Evolutionary conservation across 192 early-diverging fungal species (phyloP).

Genomic region (Coemansia sp.): DNA sequence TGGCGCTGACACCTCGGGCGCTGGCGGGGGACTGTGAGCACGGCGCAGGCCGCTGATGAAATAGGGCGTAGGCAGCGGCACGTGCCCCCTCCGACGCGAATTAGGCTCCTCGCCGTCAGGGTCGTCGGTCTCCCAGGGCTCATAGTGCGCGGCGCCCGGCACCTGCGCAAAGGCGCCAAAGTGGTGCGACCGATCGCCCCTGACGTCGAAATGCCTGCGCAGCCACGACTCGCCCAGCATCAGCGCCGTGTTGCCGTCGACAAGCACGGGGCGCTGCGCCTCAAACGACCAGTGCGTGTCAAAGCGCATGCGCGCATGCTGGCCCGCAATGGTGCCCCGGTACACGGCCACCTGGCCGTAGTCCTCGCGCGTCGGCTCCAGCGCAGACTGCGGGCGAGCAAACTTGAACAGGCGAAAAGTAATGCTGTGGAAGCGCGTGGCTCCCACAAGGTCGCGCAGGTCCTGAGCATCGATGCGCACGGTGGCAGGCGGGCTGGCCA

Average conservation of each 20-base stretch:
- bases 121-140: conserved; percentile 45
- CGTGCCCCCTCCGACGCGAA: conserved; percentile 16
- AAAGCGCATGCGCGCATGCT: conserved; percentile 23
- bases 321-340: conserved; percentile 46
- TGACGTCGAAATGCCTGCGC: conserved; percentile 39
- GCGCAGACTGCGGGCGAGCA: conserved; percentile 31
- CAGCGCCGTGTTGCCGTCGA: conserved; percentile 45
- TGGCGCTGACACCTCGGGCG: conserved; percentile 12
- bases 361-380: conserved; percentile 51
- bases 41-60: conserved; percentile 40
- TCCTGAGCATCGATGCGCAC: conserved; percentile 33
- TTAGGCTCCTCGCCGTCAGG: conserved; percentile 25
- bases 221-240: conserved; percentile 52
- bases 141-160: conserved; percentile 31
- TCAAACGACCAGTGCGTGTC: conserved; percentile 45
- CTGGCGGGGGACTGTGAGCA: conserved; percentile 9
- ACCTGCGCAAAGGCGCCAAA: conserved; percentile 35
- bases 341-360: conserved; percentile 46
- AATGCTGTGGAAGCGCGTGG: conserved; percentile 40
- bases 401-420: conserved; percentile 48
- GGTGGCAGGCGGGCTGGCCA: conserved; percentile 30
- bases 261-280: conserved; percentile 31
- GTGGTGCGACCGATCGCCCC: conserved; percentile 48
- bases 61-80: conserved; percentile 39
- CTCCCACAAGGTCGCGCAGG: conserved; percentile 33